Percentiles rank a stretch among this genome's conserved stretches.
Conservation (phyloP, 345 rosid genomes). For the Streptanthus diversifolius region DNA sequence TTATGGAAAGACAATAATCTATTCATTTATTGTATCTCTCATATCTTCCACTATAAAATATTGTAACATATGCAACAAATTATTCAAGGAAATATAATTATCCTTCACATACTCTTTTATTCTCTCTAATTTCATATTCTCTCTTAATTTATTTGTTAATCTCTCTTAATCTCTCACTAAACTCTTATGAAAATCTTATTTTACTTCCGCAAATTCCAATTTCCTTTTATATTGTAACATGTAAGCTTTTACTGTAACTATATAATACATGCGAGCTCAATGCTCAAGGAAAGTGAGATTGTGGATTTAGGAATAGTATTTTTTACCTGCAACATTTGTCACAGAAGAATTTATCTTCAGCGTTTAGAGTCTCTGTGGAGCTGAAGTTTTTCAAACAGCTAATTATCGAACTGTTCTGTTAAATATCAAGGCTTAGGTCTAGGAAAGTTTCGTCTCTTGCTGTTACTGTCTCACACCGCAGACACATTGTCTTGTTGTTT, state of each 20-base stretch:
- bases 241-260: background rate
- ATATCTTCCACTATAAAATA: too few species aligned
- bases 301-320: background rate
- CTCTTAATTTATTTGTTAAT: too few species aligned
- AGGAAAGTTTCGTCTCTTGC: constrained; percentile 91
- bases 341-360: constrained; percentile 95
- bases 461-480: constrained; percentile 89
- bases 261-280: background rate
- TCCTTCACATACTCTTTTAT: too few species aligned
- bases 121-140: too few species aligned
- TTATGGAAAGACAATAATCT: too few species aligned
- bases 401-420: constrained; percentile 93
- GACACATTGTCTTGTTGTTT: constrained; percentile 92
- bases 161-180: too few species aligned
- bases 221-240: background rate
- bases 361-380: constrained; percentile 89
- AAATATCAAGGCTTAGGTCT: constrained; percentile 95
- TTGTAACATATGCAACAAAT: too few species aligned
- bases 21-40: too few species aligned
- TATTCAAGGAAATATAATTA: too few species aligned
- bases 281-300: background rate
- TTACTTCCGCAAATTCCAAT: too few species aligned
- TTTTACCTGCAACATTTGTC: constrained; percentile 95
- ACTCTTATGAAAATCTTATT: too few species aligned
- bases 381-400: constrained; percentile 95